Evolutionary conservation across 225 moss, liverwort and hornwort genomes (phyloP).

Genomic region (Anthoceros angustus): DNA sequence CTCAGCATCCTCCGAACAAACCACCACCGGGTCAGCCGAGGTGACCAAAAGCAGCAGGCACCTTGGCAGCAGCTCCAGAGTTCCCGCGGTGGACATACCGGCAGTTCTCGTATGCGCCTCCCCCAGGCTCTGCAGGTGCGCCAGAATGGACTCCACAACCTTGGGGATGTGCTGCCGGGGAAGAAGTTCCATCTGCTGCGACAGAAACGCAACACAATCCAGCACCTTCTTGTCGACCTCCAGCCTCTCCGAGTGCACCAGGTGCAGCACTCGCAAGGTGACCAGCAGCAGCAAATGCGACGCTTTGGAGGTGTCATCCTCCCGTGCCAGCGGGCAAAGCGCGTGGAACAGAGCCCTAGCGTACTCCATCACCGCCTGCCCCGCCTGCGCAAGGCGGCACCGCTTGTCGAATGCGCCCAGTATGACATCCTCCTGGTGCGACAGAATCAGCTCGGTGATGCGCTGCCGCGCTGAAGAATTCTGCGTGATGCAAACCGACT

Average conservation of each 20-base stretch:
- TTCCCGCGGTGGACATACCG: constrained; percentile 18
- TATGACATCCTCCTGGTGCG: constrained; percentile 33
- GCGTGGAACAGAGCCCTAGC: constrained; percentile 48
- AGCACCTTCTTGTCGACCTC: constrained; percentile 34
- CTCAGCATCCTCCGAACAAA: constrained; percentile 35
- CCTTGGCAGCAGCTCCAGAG: constrained; percentile 59
- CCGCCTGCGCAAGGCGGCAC: constrained; percentile 28
- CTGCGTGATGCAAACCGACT: constrained; percentile 26
- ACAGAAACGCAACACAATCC: constrained; percentile 49
- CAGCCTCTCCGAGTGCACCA: constrained; percentile 37
- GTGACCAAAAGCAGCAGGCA: constrained; percentile 45
- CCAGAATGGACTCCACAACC: constrained; percentile 45
- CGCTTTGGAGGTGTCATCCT: constrained; percentile 39
- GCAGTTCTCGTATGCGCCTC: constrained; percentile 12
- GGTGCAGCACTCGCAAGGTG: constrained; percentile 51
- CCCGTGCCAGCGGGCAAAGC: constrained; percentile 39
- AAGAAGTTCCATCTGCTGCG: constrained; percentile 46
- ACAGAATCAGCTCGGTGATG: constrained; percentile 28
- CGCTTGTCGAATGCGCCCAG: constrained; percentile 40
- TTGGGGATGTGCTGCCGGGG: constrained; percentile 45
- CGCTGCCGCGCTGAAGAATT: constrained; percentile 24
- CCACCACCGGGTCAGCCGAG: constrained; percentile 31
- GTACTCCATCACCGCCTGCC: constrained; percentile 60
- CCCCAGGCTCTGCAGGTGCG: constrained; percentile 28
- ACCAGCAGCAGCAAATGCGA: constrained; percentile 40